A percentile compares a stretch with the other conserved stretches of the same genome.
These are phyloP conservation scores for Rhodomyrtus psidioides DNA, from an alignment of 441 rosid species.

Conservation along the genomic window DNA sequence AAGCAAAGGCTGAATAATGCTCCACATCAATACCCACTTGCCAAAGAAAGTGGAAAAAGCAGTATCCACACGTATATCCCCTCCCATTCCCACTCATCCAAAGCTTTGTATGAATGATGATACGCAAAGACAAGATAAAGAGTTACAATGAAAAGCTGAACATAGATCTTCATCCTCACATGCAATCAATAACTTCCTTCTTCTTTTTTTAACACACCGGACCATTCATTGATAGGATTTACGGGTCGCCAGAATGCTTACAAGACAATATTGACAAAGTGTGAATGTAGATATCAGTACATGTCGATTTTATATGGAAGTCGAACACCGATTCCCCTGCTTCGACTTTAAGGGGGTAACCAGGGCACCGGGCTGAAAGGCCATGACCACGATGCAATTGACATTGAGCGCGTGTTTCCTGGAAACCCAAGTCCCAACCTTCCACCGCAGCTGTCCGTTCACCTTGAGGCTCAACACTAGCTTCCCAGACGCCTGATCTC, in stretches of 20 bases:
- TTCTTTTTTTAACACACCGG: background rate
- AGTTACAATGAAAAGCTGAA: background rate
- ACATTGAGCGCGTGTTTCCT: conserved; percentile 39
- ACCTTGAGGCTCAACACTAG: conserved; percentile 28
- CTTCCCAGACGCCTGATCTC: conserved; percentile 40
- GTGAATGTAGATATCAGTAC: background rate
- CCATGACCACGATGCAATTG: conserved; percentile 45
- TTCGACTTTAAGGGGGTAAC: conserved; percentile 26
- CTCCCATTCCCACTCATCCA: background rate
- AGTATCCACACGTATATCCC: background rate
- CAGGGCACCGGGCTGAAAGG: conserved; percentile 32
- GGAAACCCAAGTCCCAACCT: conserved; percentile 68
- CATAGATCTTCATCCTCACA: background rate
- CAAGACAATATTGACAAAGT: background rate
- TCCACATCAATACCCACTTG: background rate
- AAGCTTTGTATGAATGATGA: background rate
- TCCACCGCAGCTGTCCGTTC: conserved; percentile 58
- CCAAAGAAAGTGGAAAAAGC: background rate
- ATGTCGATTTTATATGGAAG: conserved; percentile 23
- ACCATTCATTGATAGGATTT: background rate
- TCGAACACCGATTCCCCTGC: conserved; percentile 46
- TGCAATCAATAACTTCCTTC: background rate
- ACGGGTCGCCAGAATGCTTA: background rate
- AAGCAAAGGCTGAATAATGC: background rate
- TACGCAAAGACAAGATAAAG: background rate